Conservation (phyloP, 129 eudicot genomes). For the carrot (Daucus carota) region DH1_v3.0 NC_030387.2:31928501-31929000, state of each 20-base stretch:
- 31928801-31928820: constrained; percentile 20
- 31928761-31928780: constrained; percentile 33
- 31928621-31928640: constrained; percentile 18
- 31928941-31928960: constrained; percentile 42
- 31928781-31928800: constrained; percentile 20
- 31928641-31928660: constrained; percentile 17
- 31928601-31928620: constrained; percentile 17
- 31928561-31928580: constrained; percentile 20
- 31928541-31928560: constrained; percentile 45
- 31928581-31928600: constrained; percentile 21
- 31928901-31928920: constrained; percentile 12
- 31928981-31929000: constrained; percentile 20
- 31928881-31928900: constrained; percentile 3
- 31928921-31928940: constrained; percentile 6
- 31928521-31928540: constrained; percentile 60
- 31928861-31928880: constrained; percentile 7
- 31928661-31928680: constrained; percentile 22
- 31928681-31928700: constrained; percentile 9
- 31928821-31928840: not conserved
- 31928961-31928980: constrained; percentile 30
- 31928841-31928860: constrained; percentile 8
- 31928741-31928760: constrained; percentile 21
- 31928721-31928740: constrained; percentile 7
- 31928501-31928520: constrained; percentile 87
- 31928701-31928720: not conserved